Percentiles rank a stretch among this genome's conserved stretches.
These are phyloP conservation scores for Chlamydomonas schloesseri DNA, from an alignment of 139 green algal species.

Conservation along the genomic window DNA sequence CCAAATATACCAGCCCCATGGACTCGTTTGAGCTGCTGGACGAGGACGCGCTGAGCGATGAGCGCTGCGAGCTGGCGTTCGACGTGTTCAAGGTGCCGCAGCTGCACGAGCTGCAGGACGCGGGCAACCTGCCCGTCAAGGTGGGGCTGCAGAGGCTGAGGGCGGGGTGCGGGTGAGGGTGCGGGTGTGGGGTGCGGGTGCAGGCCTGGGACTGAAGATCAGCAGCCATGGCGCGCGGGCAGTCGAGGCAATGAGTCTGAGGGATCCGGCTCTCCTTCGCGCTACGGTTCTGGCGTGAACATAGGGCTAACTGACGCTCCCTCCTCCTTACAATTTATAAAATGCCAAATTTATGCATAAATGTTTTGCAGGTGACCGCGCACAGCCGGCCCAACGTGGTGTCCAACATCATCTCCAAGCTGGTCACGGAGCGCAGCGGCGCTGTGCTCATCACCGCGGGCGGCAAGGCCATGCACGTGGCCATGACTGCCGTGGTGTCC, in stretches of 20 bases:
- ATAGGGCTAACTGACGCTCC: too few species aligned
- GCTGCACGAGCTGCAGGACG: slow-evolving; percentile 42
- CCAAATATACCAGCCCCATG: neutral
- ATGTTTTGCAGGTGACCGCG: slow-evolving; percentile 13
- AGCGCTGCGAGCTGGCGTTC: slow-evolving; percentile 56
- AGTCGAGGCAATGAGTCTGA: too few species aligned
- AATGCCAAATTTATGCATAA: too few species aligned
- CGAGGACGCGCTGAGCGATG: slow-evolving; percentile 42
- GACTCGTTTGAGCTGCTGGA: slow-evolving; percentile 39
- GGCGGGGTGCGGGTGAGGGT: too few species aligned
- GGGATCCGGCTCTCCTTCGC: too few species aligned
- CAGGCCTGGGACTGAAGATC: too few species aligned
- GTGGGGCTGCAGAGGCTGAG: neutral
- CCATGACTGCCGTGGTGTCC: slow-evolving; percentile 57
- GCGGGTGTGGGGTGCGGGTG: too few species aligned
- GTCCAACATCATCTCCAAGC: slow-evolving; percentile 63
- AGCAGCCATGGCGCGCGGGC: too few species aligned
- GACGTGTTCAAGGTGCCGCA: slow-evolving; percentile 63
- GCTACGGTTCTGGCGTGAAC: too few species aligned
- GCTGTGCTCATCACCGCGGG: slow-evolving; percentile 62
- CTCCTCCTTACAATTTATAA: too few species aligned
- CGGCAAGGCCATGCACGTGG: slow-evolving; percentile 62
- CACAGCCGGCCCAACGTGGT: slow-evolving; percentile 60
- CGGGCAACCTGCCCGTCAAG: slow-evolving; percentile 57
- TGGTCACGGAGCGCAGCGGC: slow-evolving; percentile 50